These are phyloP conservation scores for Trichoderma pleuroti DNA, from an alignment of 2,329 filamentous ascomycete species.

Conservation along the genomic window DNA sequence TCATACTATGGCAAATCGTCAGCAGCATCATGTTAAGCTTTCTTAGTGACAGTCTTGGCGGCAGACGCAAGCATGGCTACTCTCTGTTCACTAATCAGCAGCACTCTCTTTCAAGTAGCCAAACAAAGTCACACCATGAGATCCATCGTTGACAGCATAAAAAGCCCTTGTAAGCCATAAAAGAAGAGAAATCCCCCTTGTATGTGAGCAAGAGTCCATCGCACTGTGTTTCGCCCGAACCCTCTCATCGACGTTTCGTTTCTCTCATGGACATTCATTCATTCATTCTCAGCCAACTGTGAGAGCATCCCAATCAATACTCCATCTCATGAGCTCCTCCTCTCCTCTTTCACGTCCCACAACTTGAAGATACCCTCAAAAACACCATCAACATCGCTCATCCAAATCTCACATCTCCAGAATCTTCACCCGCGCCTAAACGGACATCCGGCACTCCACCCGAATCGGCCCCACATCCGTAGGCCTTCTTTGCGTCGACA, in stretches of 20 bases:
- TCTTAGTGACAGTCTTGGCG: neutral
- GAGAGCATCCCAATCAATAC: neutral
- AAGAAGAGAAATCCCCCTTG: no score
- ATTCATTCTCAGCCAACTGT: neutral
- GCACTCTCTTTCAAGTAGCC: neutral
- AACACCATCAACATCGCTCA: neutral
- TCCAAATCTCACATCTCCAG: neutral
- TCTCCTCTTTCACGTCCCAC: neutral
- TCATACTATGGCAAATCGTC: neutral
- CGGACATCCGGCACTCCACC: neutral
- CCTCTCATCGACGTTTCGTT: neutral
- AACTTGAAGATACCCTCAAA: neutral
- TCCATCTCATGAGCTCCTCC: neutral
- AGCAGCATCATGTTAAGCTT: neutral
- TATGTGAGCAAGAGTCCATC: neutral
- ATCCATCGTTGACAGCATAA: neutral
- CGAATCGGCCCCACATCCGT: constrained; percentile 18
- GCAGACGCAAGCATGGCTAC: neutral
- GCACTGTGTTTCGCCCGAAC: neutral
- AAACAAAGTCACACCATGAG: neutral
- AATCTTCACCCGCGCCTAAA: neutral
- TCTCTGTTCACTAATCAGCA: neutral
- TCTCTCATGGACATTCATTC: neutral
- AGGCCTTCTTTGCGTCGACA: neutral
- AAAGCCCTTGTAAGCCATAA: neutral